These are phyloP conservation scores for Inga oerstediana DNA, from an alignment of 306 rosid species.

Conservation along the genomic window DNA sequence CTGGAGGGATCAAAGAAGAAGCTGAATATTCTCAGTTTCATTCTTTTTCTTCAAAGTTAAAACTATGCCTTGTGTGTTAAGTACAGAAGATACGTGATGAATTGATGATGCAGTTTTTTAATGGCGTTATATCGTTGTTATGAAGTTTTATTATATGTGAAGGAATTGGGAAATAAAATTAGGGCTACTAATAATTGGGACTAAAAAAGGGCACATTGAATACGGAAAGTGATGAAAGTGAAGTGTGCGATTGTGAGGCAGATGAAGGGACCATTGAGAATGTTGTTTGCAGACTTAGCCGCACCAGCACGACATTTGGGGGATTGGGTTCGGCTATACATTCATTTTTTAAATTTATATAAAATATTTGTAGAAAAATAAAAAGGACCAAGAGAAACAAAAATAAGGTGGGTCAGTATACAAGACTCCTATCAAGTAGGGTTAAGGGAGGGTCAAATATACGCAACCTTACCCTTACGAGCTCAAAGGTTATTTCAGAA, in stretches of 20 bases:
- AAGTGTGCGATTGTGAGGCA: background rate
- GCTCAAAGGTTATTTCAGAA: no score
- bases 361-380: background rate
- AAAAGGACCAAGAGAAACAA: no score
- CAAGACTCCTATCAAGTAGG: no score
- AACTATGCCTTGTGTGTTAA: background rate
- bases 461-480: no score
- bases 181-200: background rate
- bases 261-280: background rate
- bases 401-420: no score
- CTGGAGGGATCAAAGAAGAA: background rate
- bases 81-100: background rate
- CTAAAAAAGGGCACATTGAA: background rate
- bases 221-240: conserved; percentile 1
- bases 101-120: no score
- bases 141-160: background rate
- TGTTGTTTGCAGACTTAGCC: conserved; percentile 40
- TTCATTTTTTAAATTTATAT: no score
- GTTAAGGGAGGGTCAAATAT: no score
- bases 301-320: conserved; percentile 33
- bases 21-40: background rate
- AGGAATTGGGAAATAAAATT: background rate
- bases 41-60: background rate
- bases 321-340: background rate
- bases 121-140: no score